phyloP scores from a whole-genome alignment of 2,329 filamentous ascomycete species.

The Epichloe uncinata region DNA sequence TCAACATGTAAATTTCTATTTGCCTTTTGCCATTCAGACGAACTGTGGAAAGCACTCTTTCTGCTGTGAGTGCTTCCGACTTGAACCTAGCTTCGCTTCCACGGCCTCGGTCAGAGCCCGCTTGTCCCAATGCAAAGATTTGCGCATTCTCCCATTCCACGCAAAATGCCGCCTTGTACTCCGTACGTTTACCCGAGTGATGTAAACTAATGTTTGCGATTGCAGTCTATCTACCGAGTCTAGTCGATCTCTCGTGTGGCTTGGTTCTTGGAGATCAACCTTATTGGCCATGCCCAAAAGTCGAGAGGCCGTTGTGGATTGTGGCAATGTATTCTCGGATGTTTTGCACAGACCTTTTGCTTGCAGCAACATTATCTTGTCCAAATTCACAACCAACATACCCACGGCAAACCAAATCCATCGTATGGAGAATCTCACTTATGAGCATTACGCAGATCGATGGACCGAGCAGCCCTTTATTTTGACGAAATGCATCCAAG shows the following conservation, averaged over 20 bases:
- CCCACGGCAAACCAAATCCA: slow-evolving; percentile 60
- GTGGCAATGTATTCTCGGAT: slow-evolving; percentile 76
- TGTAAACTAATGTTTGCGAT: not conserved
- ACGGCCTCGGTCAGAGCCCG: not conserved
- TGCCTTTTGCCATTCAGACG: slow-evolving; percentile 72
- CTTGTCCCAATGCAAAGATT: slow-evolving; percentile 7
- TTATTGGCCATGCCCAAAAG: slow-evolving; percentile 44
- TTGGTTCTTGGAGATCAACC: slow-evolving; percentile 73
- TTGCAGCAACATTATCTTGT: slow-evolving; percentile 63
- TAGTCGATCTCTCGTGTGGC: slow-evolving; percentile 42
- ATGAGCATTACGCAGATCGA: slow-evolving; percentile 56
- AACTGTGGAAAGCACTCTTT: slow-evolving; percentile 80
- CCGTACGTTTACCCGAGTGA: not conserved
- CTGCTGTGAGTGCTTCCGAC: slow-evolving; percentile 53
- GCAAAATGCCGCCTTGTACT: not conserved
- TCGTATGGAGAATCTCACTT: slow-evolving; percentile 53
- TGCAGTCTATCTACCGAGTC: slow-evolving; percentile 17
- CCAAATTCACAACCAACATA: slow-evolving; percentile 56
- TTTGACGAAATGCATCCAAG: slow-evolving; percentile 64
- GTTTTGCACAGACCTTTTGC: slow-evolving; percentile 73
- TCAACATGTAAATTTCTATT: slow-evolving; percentile 75
- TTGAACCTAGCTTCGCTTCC: not conserved
- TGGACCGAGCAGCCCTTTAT: slow-evolving; percentile 83
- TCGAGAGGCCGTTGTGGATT: slow-evolving; percentile 49
- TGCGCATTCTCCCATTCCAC: not conserved